A percentile compares a stretch with the other conserved stretches of the same genome.
phyloP scores from a whole-genome alignment of 495 filamentous ascomycete genomes.

The Xylaria venustula region DNA sequence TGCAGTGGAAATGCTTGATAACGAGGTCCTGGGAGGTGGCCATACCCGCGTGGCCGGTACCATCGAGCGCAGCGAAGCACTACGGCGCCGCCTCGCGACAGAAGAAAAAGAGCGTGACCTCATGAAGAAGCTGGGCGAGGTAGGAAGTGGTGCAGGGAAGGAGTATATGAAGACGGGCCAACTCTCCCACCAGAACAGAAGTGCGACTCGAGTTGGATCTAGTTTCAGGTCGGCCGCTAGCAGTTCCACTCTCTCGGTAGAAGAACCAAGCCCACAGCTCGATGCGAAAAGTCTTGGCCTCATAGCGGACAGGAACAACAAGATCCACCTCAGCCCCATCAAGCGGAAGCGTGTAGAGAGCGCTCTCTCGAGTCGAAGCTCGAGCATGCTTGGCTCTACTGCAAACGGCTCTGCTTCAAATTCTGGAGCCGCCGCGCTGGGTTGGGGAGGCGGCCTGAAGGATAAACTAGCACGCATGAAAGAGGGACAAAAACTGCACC shows the following conservation, averaged over 20 bases:
- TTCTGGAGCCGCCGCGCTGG: constrained; percentile 27
- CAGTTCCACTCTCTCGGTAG: constrained; percentile 2
- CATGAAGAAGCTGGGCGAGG: constrained; percentile 60
- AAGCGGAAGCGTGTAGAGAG: constrained; percentile 63
- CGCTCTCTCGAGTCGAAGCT: constrained; percentile 31
- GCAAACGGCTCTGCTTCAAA: constrained; percentile 4
- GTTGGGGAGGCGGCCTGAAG: constrained; percentile 49
- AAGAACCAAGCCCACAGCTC: constrained; percentile 23
- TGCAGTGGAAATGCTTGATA: constrained; percentile 67
- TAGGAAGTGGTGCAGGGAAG: constrained; percentile 66
- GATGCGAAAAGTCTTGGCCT: constrained; percentile 58
- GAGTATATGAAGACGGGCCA: constrained; percentile 65
- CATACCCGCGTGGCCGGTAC: constrained; percentile 52
- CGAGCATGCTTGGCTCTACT: constrained; percentile 17
- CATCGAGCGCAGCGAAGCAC: constrained; percentile 61
- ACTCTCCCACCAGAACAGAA: constrained; percentile 14
- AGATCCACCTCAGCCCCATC: constrained; percentile 67
- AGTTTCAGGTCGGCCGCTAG: constrained; percentile 7
- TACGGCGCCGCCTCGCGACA: constrained; percentile 66
- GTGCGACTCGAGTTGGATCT: constrained; percentile 10
- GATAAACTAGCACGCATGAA: constrained; percentile 53
- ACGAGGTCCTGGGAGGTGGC: constrained; percentile 53
- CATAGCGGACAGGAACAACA: constrained; percentile 50
- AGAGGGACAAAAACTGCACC: constrained; percentile 47
- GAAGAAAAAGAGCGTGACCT: constrained; percentile 82